Base-by-base conservation (phyloP, 371 early-diverging fungal genomes). In the Massospora cicadina region DNA sequence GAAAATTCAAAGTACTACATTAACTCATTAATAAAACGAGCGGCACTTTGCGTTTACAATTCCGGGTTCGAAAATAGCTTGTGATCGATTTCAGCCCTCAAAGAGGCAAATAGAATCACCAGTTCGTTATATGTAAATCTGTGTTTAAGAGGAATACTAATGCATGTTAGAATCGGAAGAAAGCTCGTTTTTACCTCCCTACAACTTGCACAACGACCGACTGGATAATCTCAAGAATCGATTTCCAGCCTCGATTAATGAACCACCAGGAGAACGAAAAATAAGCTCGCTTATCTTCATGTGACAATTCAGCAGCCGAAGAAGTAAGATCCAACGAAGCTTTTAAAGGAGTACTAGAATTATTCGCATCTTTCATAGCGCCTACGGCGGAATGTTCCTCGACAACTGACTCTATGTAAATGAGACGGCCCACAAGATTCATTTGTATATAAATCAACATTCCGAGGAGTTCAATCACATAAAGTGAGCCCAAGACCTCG, bases 241-340 rank as follows among this genome's bases (percentile, higher is more conserved):
- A 62, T 65, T 79, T 83, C 90, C 93, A 92, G 0, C 94, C 95
- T 65, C 81, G 80, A 72, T 96, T 88, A 68, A 96, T 71, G 33
- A 96, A 71, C 85, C 88, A 94, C 91, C 92, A 95, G 70, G 83
- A 86, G 67, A 87, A 83, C 61, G 89, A 88, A 68, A 96, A 68
- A 70, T 84, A 96, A 77, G 84, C 80, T 60, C 86, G 79, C 70
- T 93, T 90, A 0, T 80, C 79, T 56, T 84, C 78, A 26, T 71
- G 71, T 66, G 74, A 74, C 65, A 74, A 23, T 30, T 61, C 43
- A 3, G 61, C 23, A 1, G 61, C 33, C 2, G 61, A 33, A 3
- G 33, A 74, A 69, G 10, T 68, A 65, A 58, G 70, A 21, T 33
- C 57, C 43, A 43, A 10, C 10, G 17, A 17, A 17, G 5, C 43